Evolutionary conservation across 345 rosid genomes (phyloP), one percentile per base, ranked within the genome.

Genomic region (Aegle marmelos): DNA sequence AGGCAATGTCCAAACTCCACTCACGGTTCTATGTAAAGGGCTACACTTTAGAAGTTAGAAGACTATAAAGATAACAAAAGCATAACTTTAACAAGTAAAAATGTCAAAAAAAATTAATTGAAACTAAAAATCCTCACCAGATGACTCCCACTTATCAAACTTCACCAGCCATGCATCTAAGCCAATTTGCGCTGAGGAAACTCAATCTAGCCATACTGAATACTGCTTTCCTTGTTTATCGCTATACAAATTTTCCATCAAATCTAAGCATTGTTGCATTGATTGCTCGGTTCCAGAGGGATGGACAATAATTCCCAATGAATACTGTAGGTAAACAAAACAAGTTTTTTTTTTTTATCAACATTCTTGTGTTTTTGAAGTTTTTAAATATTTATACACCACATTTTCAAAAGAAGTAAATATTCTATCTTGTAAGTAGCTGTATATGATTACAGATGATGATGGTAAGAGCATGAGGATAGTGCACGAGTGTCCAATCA

Each of bases 131-230:
- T 39, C 45, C 45, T 39, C 13, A 95, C 99, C 98, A 54, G 68
- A 85, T 77, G 76, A 79, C 63, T 94, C 98, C 97, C 97, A 96
- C 80, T 91, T 90, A 69, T 88, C 79, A 81, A 87, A 90, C 91
- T 91, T 94, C 63, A 89, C 90, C 6, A 89, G 87, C 97, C 94
- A 94, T 53, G 89, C 78, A 76, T 88, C 92, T 16, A 89, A 68
- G 79, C 87, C 86, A 66, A 91, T 84, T 60, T 86, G 88, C 36
- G 90, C 79, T 34, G 95, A 77, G 30, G 89, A 68, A n/a, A 94
- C 91, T 72, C 80, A 87, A 84, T 96, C 99, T 70, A 88, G 91
- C 99, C 98, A 96, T 34, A 93, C 89, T 31, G 90, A 85, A 80
- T 87, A 96, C 30, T 65, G 82, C 85, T 89, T 88, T 41, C 95